phyloP scores from a whole-genome alignment of 768 basidiomycete genomes.

The Tubosaeta sp. region DNA sequence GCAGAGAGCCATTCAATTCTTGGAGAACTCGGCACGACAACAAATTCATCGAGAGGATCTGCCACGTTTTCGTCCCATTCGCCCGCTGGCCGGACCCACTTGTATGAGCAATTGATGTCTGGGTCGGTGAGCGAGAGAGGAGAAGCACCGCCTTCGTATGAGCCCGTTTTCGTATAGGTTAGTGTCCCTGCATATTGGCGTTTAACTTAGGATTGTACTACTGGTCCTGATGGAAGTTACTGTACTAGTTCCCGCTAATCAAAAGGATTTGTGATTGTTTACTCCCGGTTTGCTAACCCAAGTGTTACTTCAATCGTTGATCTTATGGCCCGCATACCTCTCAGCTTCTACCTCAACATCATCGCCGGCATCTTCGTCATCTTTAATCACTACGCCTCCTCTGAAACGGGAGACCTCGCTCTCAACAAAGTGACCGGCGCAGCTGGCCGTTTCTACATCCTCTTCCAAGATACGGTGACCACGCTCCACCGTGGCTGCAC shows the following conservation, averaged over 20 bases:
- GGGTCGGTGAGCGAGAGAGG: constrained; percentile 80
- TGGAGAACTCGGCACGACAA: too few relatives aligned
- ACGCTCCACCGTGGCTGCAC: constrained; percentile 6
- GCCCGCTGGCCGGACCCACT: constrained; percentile 40
- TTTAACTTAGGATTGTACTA: too few relatives aligned
- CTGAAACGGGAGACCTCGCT: constrained; percentile 14
- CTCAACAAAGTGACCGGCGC: constrained; percentile 21
- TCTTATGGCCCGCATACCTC: constrained; percentile 7
- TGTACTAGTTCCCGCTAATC: background rate
- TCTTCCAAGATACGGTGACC: constrained; percentile 7
- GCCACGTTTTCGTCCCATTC: constrained; percentile 24
- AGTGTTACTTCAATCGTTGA: too few relatives aligned
- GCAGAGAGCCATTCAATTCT: constrained; percentile 25
- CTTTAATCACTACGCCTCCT: constrained; percentile 14
- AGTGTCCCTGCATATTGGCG: too few relatives aligned
- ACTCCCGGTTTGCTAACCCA: too few relatives aligned
- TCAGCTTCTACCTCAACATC: constrained; percentile 17
- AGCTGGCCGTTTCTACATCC: constrained; percentile 10
- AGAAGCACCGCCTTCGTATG: constrained; percentile 68
- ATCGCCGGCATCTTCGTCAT: constrained; percentile 17
- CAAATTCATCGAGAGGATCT: constrained; percentile 24
- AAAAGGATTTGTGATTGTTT: background rate
- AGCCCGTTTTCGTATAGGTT: background rate
- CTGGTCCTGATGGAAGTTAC: too few relatives aligned
- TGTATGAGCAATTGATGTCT: constrained; percentile 77